Conservation (phyloP, 352 stramenopile genomes). For the Proteromonas lacertae region DNA sequence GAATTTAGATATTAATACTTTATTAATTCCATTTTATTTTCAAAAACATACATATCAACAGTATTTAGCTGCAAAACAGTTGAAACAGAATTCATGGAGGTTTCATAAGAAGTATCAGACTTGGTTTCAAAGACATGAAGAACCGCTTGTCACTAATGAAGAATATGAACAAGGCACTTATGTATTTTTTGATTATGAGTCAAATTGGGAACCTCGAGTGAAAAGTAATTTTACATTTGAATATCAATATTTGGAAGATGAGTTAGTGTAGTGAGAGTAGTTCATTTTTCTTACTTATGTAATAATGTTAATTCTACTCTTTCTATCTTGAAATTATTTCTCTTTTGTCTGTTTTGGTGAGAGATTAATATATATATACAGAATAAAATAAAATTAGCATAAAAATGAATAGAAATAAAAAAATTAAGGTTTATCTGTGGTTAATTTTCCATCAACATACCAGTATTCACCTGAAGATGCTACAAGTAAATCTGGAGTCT, state of each 20-base stretch:
- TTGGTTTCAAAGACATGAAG: slow-evolving; percentile 91
- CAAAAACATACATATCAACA: slow-evolving; percentile 89
- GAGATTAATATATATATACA: too few species aligned
- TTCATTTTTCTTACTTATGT: too few species aligned
- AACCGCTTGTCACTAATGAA: slow-evolving; percentile 70
- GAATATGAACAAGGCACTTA: slow-evolving; percentile 98
- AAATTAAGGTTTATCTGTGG: too few species aligned
- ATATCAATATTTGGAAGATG: slow-evolving; percentile 64
- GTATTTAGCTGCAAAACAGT: slow-evolving; percentile 76
- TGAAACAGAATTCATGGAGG: slow-evolving; percentile 90
- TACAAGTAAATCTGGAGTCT: too few species aligned
- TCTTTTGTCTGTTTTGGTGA: too few species aligned
- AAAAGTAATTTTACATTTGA: slow-evolving; percentile 97
- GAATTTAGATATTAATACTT: slow-evolving; percentile 77
- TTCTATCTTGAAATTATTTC: too few species aligned
- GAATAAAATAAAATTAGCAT: too few species aligned
- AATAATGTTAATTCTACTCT: too few species aligned
- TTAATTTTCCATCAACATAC: too few species aligned
- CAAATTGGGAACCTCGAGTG: slow-evolving; percentile 94
- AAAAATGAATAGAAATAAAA: too few species aligned
- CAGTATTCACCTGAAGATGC: too few species aligned
- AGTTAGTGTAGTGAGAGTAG: too few species aligned
- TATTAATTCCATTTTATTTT: slow-evolving; percentile 99
- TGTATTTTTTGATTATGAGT: slow-evolving; percentile 97
- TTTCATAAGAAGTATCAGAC: slow-evolving; percentile 99